Base-by-base conservation (phyloP, 148 eudicot species). In the Suaeda aralocaspica region DNA sequence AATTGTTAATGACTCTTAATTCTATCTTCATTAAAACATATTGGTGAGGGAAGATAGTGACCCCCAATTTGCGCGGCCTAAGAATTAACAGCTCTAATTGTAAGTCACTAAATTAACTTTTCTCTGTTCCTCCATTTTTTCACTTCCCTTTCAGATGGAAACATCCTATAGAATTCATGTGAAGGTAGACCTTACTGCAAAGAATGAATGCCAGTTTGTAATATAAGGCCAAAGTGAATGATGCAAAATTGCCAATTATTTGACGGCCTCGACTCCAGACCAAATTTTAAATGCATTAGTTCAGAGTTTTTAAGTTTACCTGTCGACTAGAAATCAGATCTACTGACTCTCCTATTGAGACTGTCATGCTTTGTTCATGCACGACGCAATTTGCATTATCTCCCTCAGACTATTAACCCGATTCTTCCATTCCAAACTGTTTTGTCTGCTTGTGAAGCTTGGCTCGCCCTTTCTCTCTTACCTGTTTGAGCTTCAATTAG, bases 281-380 rank as follows among this genome's bases (percentile, higher is more conserved):
- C 4, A 36, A 8, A 36, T 36, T 36, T 24, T 12, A 6, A 31
- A 13, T 29, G 18, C 12, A 57, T 11, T 45, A 45, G 11, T 51
- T 34, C 34, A 65, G 6, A 45, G 62, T 14, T 74, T 31, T 29
- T 44, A 68, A 59, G 42, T 82, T 60, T 61, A 94, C 99, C 99
- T 86, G 93, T 94, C 99, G 33, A 94, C 99, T 36, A 86, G 83
- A 80, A 87, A 86, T 91, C 97, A 22, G 99, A 76, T 94, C 99
- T 83, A 91, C 79, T 6, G 99, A 94, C 99, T 89, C n/a, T 94
- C 76, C 99, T 89, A 75, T 91, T 94, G 71, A 94, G 85, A 72
- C 97, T 24, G 97, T 87, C 99, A 94, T 94, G 86, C 97, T 94
- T 76, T 91, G 99, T 82, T 94, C 99, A 87, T 59, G 97, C 99